Conservation (phyloP, 2,329 filamentous ascomycete genomes). For the Apiospora kogelbergensis region DNA sequence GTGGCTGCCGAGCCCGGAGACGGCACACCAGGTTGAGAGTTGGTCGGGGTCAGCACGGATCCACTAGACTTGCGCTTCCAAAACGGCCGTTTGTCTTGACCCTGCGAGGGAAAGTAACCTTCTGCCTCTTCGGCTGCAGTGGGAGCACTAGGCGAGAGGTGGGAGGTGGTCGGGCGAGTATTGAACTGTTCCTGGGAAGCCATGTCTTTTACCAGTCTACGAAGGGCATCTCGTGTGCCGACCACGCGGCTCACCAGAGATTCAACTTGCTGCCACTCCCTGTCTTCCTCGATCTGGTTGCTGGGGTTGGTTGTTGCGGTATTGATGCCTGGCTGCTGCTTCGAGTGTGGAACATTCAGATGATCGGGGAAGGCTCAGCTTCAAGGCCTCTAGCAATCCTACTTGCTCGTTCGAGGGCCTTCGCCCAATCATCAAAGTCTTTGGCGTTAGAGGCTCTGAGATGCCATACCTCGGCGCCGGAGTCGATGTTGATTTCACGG, state of each 20-base stretch:
- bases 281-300: conserved; percentile 60
- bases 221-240: conserved; percentile 84
- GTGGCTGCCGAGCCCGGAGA: conserved; percentile 35
- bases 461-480: conserved; percentile 96
- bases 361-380: conserved; percentile 25
- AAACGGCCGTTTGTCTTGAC: conserved; percentile 69
- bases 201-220: conserved; percentile 82
- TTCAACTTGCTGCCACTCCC: conserved; percentile 87
- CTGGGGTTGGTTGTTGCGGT: conserved; percentile 30
- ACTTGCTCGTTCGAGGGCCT: conserved; percentile 80
- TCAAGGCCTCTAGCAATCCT: conserved; percentile 60
- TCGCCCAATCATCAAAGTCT: conserved; percentile 87
- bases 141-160: conserved; percentile 42
- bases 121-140: conserved; percentile 48
- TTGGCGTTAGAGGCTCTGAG: conserved; percentile 77
- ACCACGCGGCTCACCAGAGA: conserved; percentile 81
- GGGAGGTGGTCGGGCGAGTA: conserved; percentile 34
- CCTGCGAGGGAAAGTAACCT: conserved; percentile 50
- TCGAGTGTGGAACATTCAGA: conserved; percentile 11
- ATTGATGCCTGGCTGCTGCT: conserved; percentile 21
- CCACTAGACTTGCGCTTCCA: conserved; percentile 86
- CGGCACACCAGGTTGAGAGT: conserved; percentile 32
- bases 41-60: conserved; percentile 40
- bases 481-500: conserved; percentile 93
- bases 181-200: conserved; percentile 57